Base-by-base conservation (phyloP, 148 eudicot species). In the Agrostemma githago region DNA sequence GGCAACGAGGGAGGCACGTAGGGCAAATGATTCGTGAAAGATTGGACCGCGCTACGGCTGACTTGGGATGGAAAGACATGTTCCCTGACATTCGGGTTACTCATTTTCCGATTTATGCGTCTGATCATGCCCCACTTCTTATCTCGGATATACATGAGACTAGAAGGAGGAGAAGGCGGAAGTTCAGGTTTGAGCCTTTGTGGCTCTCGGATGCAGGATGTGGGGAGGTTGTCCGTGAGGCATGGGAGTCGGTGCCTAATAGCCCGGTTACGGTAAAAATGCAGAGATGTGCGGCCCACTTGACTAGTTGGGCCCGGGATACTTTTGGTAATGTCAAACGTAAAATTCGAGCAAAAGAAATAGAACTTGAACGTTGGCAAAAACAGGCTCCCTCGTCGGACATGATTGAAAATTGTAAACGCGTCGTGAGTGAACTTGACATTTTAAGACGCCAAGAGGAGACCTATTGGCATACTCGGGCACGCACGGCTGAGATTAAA, bases 371-470 rank as follows among this genome's bases (percentile, higher is more conserved):
- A 6, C 2, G 12, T 6, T 53, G 57, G 57, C 57, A 53, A 12
- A 4, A 4, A 2, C 5, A 53, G n/a, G n/a, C 2, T 1, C 59
- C 59, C 10, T 10, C 59, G n/a, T 15, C 59, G 2, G 59, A 54
- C 2, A 54, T 54, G 59, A 1, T 54, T 0, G 3, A 1, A 15
- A 54, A 54, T 0, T 54, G 59, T 9, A 1, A 9, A 5, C 3
- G 1, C 1, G 0, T 54, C 1, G 2, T n/a, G 0, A 3, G 1
- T 1, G 59, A 54, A n/a, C 1, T 12, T 0, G 17, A 4, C 3
- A 6, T 2, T 15, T 44, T 64, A 1, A 15, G 16, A 0, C 37
- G 11, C 12, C 43, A 34, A n/a, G 15, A 6, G n/a, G 59, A 54
- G n/a, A 54, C 43, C 3, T 37, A 64, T 2, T 64, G 68, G 19